These are phyloP conservation scores for Microascus cirrosus DNA, from an alignment of 2,329 filamentous ascomycete genomes.

Conservation along the genomic window DNA sequence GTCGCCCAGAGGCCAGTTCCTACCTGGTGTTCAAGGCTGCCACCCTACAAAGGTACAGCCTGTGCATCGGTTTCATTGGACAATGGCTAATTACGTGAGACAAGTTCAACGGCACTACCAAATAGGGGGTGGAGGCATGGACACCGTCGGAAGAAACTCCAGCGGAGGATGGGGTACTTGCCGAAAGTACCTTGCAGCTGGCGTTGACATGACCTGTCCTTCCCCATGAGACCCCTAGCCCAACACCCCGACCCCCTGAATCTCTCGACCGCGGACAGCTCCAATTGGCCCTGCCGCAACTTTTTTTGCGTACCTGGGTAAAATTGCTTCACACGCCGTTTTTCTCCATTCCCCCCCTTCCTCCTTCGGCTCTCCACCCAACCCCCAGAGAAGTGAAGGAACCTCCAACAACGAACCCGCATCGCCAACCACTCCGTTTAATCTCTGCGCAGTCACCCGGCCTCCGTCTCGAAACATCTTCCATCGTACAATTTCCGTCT, in stretches of 20 bases:
- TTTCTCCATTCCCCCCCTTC: slow-evolving; percentile 11
- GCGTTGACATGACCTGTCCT: not conserved
- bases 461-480: not conserved
- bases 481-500: not conserved
- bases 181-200: not conserved
- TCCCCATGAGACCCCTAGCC: slow-evolving; percentile 3
- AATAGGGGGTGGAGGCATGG: not conserved
- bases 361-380: slow-evolving; percentile 4
- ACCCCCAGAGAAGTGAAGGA: not conserved
- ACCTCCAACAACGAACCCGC: slow-evolving; percentile 1
- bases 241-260: slow-evolving; percentile 10
- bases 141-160: not conserved
- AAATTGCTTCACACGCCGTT: slow-evolving; percentile 20
- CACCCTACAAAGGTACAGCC: not conserved
- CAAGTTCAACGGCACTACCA: not conserved
- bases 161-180: not conserved
- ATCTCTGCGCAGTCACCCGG: not conserved
- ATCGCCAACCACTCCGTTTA: not conserved
- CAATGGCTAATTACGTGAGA: not conserved
- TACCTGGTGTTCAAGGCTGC: not conserved
- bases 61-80: not conserved
- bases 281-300: slow-evolving; percentile 18
- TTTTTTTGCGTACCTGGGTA: slow-evolving; percentile 17
- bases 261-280: slow-evolving; percentile 6
- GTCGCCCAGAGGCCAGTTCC: not conserved